Base-by-base conservation (phyloP, 345 rosid genomes). In the Arabidopsis suecica region DNA sequence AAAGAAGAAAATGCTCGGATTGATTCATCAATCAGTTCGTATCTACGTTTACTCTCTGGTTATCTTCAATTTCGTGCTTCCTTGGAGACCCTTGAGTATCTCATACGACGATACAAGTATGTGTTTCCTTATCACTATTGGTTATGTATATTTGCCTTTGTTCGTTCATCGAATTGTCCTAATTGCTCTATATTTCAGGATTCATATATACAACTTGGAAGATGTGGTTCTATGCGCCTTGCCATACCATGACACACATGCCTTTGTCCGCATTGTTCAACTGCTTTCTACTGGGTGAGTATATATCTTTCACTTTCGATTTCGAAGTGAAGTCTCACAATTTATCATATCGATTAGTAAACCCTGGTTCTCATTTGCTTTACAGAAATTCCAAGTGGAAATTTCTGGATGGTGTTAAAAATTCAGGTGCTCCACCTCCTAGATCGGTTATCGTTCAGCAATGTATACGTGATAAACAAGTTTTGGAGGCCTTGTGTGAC, bases 171-270 rank as follows among this genome's bases (percentile, higher is more conserved):
- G 11, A 13, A 8, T 13, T 62, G 51, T 51, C 48, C 33, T 67
- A 59, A 56, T 64, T 53, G 9, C 59, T 80, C 51, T 49, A 59
- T 61, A 62, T 82, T 84, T 30, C 83, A 95, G 99, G 93, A 75
- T 90, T 80, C 88, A 95, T 74, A 79, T 83, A 48, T 87, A 84
- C 86, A 95, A 92, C 73, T 3, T 65, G 0, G 98, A 92, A 82
- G 98, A 90, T 62, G 74, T 95, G 81, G 84, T 92, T 72, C 69
- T 92, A 38, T 89, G 98, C 69, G 84, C 90, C 7, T 73, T 95
- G 81, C 98, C 98, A 0, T 90, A 88, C 76, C 99, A 95, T 45
- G 99, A 90, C 42, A 92, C 96, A 22, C 98, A 88, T 72, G 88
- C 78, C 0, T 95, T 95, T 78, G 98, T 95, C 55, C 88, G 84